Evolutionary conservation across 208 protist species (phyloP), one percentile per base, ranked within the genome.

Genomic region (Crithidia thermophila): DNA sequence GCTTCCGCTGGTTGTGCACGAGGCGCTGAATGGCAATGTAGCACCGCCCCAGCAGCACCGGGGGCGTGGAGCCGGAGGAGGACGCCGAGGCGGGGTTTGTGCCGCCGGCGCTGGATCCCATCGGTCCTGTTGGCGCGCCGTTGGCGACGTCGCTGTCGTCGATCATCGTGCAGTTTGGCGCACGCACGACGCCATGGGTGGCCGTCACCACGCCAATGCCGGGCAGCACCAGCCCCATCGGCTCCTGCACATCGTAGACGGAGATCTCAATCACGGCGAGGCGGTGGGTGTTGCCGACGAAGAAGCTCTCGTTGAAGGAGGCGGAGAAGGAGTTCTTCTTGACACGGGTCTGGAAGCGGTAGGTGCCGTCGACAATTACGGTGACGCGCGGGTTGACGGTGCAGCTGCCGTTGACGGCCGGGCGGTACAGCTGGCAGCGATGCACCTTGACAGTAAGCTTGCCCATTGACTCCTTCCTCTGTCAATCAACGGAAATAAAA

Each of bases 261-360:
- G 67, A 66, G 0, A 94, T 56, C 60, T 93, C 80, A 50, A 96
- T 75, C 33, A 88, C 70, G 14, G 91, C 86, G 13, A 93, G 63
- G 37, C 81, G 84, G 57, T 96, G 85, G 14, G 86, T 94, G 67
- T 93, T 93, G 57, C 79, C 86, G 0, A 94, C 82, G 23, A 79
- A 53, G 47, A 96, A 96, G 23, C 70, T 84, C n/a, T 93, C 85
- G 36, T 83, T 61, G 60, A 81, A 96, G 14, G 45, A 18, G 8
- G 84, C 69, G 1, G 23, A 39, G 61, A 83, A 80, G 23, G 71
- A 79, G 69, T 85, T 75, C 3, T 68, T 46, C 40, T 81, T 75
- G 1, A 76, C 56, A 33, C 58, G 53, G 10, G 87, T 93, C 31
- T 81, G 73, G 67, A 95, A 95, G 37, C 79, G 72, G 45, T 90